phyloP scores from a whole-genome alignment of 2,329 filamentous ascomycete species.

The Nothophoma quercina region DNA sequence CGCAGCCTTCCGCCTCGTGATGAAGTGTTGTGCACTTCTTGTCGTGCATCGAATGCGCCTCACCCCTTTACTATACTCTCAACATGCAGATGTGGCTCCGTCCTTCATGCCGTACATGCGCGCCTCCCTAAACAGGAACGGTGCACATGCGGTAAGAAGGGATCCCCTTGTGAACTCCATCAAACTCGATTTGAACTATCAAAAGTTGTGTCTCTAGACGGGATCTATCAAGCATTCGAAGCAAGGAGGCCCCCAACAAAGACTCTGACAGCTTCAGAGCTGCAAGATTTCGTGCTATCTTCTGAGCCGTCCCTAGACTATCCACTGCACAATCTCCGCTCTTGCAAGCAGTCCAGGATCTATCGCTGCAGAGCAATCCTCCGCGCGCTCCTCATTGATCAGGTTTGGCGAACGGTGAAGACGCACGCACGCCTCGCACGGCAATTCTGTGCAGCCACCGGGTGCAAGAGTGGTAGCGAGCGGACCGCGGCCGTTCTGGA shows the following conservation, averaged over 20 bases:
- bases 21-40: not conserved
- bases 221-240: not conserved
- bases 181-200: not conserved
- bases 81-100: not conserved
- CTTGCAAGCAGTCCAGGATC: not conserved
- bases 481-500: slow-evolving; percentile 9
- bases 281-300: too few species aligned
- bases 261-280: not conserved
- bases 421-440: not conserved
- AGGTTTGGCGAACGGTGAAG: not conserved
- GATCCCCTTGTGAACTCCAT: not conserved
- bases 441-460: slow-evolving; percentile 1
- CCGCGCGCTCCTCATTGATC: not conserved
- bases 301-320: not conserved
- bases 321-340: not conserved
- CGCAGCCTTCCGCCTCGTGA: not conserved
- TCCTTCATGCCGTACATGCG: not conserved
- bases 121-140: not conserved
- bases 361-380: not conserved
- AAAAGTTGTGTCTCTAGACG: not conserved
- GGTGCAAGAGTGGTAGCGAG: slow-evolving; percentile 10
- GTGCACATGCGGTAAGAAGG: not conserved
- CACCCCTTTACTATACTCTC: not conserved
- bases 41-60: not conserved
- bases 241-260: slow-evolving; percentile 3